A percentile compares a stretch with the other conserved stretches of the same genome.
Evolutionary conservation across 2,329 filamentous ascomycete genomes (phyloP).

Genomic region (Trichoderma lentiforme): DNA sequence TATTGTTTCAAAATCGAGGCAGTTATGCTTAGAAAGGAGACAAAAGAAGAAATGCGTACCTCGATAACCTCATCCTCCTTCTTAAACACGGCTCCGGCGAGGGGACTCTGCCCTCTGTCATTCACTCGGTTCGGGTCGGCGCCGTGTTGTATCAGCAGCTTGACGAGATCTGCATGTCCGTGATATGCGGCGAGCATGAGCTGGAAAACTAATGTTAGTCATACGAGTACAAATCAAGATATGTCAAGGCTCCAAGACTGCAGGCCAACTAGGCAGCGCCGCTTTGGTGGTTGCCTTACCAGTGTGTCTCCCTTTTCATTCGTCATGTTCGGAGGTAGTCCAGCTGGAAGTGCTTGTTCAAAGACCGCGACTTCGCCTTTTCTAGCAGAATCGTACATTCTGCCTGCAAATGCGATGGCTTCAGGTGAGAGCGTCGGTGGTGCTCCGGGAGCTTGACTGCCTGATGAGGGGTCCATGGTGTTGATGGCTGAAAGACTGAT

Average conservation of each 20-base stretch:
- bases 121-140: constrained; percentile 68
- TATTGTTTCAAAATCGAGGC: background rate
- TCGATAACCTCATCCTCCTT: constrained; percentile 62
- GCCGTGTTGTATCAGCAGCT: constrained; percentile 57
- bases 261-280: background rate
- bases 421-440: constrained; percentile 51
- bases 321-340: constrained; percentile 66
- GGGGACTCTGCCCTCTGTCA: constrained; percentile 63
- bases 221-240: background rate
- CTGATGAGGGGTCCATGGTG: constrained; percentile 14
- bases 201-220: constrained; percentile 31
- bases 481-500: background rate
- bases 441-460: background rate
- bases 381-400: constrained; percentile 66
- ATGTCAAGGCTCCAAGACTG: background rate
- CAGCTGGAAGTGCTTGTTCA: constrained; percentile 60
- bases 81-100: constrained; percentile 73
- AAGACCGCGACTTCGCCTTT: constrained; percentile 56
- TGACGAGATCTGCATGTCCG: constrained; percentile 59
- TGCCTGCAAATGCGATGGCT: constrained; percentile 61
- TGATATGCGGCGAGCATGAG: constrained; percentile 73
- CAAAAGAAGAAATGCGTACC: constrained; percentile 30
- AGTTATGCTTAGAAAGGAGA: background rate
- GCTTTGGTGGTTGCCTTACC: constrained; percentile 35
- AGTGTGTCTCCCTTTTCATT: constrained; percentile 73